Base-by-base conservation (phyloP, 1,284 basidiomycete species). In the Boletus semigastroideus region DNA sequence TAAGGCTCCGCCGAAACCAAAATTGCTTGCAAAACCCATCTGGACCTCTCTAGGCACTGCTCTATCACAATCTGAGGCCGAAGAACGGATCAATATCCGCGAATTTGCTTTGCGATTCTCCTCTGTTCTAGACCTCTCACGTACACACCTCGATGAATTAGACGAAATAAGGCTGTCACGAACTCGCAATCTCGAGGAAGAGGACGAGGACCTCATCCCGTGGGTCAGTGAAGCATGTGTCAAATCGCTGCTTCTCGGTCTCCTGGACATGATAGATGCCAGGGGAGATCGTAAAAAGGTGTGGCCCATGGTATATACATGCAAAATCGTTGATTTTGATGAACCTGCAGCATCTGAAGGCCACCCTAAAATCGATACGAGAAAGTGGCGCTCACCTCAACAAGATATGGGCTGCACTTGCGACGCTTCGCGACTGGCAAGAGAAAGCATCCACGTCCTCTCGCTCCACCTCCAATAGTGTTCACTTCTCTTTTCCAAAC, bases 31-130 rank as follows among this genome's bases (percentile, higher is more conserved):
- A 16, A 59, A 66, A 37, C 67, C 75, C 36, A 69, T 64, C 28
- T 89, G 86, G 86, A 77, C 69, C 5, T 60, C 62, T 6, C 65
- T 88, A 13, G 71, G 73, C 2, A 74, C 74, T 9, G 58, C 62
- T 28, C 68, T 88, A 6, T 69, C 72, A 12, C 69, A 72, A 28
- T 60, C 72, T 2, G 76, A 81, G 39, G 80, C 77, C 1, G 76
- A 86, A 56, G 72, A 77, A 36, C 82, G 88, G 5, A 78, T 90
- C 47, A 73, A 80, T 58, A 83, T 90, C 45, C 82, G 88, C 52
- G 88, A 90, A 67, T 91, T 89, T 63, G 63, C 80, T 8, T 63
- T 87, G 37, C 78, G 88, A 30, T 91, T 91, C 59, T 74, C 75
- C 3, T 67, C 72, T 25, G 56, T 78, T 9, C 68, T 86, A 55